These are phyloP conservation scores for Plasmodium fragile DNA, from an alignment of 169 alveolate species.

Conservation along the genomic window DNA sequence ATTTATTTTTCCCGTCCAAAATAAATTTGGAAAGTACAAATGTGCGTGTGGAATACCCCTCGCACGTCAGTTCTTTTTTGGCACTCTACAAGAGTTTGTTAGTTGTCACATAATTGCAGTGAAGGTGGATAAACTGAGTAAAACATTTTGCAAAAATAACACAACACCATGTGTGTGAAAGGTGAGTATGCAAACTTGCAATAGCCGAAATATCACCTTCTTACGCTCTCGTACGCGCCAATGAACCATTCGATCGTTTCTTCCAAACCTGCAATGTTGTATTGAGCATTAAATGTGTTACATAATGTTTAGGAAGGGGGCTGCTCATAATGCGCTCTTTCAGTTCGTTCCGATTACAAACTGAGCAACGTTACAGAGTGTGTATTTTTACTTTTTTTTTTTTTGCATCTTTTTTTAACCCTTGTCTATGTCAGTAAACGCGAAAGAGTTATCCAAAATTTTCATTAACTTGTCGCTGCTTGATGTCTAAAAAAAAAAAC, in stretches of 20 bases:
- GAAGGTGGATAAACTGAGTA: background rate
- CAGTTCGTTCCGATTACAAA: background rate
- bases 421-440: constrained; percentile 51
- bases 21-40: background rate
- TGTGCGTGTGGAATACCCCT: background rate
- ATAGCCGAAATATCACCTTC: constrained; percentile 13
- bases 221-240: constrained; percentile 31
- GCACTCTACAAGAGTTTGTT: background rate
- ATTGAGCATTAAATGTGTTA: background rate
- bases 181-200: background rate
- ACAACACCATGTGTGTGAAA: background rate
- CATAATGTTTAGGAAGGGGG: background rate
- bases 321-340: background rate
- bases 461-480: constrained; percentile 52
- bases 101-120: background rate
- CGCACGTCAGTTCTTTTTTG: background rate
- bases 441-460: constrained; percentile 33
- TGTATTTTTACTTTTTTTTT: background rate
- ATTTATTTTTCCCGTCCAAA: background rate
- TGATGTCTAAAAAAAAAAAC: constrained; percentile 45
- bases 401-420: constrained; percentile 21
- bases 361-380: background rate
- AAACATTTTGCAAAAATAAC: background rate
- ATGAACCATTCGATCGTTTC: constrained; percentile 73
- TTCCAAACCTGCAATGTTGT: constrained; percentile 35